Conservation (phyloP, 1,284 basidiomycete genomes). For the Trichosporon sp. region DNA sequence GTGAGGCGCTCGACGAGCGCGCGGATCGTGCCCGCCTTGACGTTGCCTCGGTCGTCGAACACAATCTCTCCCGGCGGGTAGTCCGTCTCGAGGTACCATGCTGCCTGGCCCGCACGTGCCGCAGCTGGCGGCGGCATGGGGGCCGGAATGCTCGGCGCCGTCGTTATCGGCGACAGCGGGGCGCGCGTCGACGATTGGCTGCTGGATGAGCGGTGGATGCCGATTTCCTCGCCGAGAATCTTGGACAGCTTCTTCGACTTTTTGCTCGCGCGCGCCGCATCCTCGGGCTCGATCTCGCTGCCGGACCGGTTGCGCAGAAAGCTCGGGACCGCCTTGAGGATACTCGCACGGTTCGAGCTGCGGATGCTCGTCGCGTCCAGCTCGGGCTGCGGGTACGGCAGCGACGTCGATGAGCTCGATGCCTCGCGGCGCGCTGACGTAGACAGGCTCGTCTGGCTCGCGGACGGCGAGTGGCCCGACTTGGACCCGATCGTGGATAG, state of each 20-base stretch:
- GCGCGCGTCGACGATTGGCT: not conserved
- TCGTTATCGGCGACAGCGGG: slow-evolving; percentile 14
- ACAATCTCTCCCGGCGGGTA: slow-evolving; percentile 78
- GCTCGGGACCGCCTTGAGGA: slow-evolving; percentile 47
- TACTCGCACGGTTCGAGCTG: slow-evolving; percentile 42
- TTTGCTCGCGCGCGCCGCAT: slow-evolving; percentile 20
- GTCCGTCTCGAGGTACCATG: slow-evolving; percentile 83
- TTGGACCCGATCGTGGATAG: slow-evolving; percentile 15
- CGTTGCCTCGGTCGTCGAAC: slow-evolving; percentile 77
- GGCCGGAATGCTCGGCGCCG: slow-evolving; percentile 19
- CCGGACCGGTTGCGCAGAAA: slow-evolving; percentile 39
- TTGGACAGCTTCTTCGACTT: slow-evolving; percentile 66
- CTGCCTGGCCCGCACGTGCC: slow-evolving; percentile 58
- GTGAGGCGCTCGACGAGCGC: slow-evolving; percentile 88
- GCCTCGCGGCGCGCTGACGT: slow-evolving; percentile 28
- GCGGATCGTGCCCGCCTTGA: slow-evolving; percentile 82
- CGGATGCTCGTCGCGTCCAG: slow-evolving; percentile 42
- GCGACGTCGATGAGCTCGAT: slow-evolving; percentile 46
- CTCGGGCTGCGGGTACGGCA: slow-evolving; percentile 42
- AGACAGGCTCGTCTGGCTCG: slow-evolving; percentile 36
- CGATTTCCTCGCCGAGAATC: slow-evolving; percentile 71
- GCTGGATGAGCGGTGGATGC: slow-evolving; percentile 22
- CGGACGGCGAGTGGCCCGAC: slow-evolving; percentile 34
- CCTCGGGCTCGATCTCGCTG: slow-evolving; percentile 33
- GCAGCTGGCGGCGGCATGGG: slow-evolving; percentile 24